These are phyloP conservation scores for Neonectria ditissima DNA, from an alignment of 2,329 filamentous ascomycete species.

Conservation along the genomic window DNA sequence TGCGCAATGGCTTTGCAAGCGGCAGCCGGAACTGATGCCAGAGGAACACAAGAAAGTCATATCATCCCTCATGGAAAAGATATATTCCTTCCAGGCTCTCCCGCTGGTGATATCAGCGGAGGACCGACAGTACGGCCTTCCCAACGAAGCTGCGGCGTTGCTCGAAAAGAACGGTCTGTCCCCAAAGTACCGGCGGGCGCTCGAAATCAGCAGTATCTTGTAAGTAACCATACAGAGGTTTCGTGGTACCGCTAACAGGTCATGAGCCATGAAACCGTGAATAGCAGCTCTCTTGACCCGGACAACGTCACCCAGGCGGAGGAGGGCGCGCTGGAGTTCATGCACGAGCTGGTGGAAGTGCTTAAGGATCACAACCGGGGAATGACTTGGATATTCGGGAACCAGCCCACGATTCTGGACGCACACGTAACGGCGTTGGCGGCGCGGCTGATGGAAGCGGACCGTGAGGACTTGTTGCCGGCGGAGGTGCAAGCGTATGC, in stretches of 20 bases:
- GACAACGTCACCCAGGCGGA: conserved; percentile 43
- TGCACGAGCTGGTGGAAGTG: conserved; percentile 36
- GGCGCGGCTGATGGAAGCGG: conserved; percentile 41
- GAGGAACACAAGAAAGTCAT: conserved; percentile 39
- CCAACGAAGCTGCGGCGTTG: conserved; percentile 46
- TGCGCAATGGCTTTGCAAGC: conserved; percentile 45
- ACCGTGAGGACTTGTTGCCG: conserved; percentile 41
- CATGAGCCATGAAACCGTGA: conserved; percentile 43
- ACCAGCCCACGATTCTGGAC: conserved; percentile 46
- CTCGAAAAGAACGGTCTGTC: conserved; percentile 44
- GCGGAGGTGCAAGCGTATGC: conserved; percentile 38
- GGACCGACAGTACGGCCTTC: conserved; percentile 41
- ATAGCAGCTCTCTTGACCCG: conserved; percentile 40
- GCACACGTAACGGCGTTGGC: conserved; percentile 42
- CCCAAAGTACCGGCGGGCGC: conserved; percentile 43
- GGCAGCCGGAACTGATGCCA: conserved; percentile 45
- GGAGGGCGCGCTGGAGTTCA: conserved; percentile 36
- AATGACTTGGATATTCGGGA: conserved; percentile 45
- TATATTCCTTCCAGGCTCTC: conserved; percentile 45
- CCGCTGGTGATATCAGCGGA: conserved; percentile 41
- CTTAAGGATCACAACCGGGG: conserved; percentile 26
- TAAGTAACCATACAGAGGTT: conserved; percentile 33
- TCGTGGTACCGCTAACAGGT: conserved; percentile 6
- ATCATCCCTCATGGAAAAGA: conserved; percentile 38
- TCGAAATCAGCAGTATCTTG: conserved; percentile 49